These are phyloP conservation scores for Sporothrix mexicana DNA, from an alignment of 2,329 filamentous ascomycete species.

Conservation along the genomic window DNA sequence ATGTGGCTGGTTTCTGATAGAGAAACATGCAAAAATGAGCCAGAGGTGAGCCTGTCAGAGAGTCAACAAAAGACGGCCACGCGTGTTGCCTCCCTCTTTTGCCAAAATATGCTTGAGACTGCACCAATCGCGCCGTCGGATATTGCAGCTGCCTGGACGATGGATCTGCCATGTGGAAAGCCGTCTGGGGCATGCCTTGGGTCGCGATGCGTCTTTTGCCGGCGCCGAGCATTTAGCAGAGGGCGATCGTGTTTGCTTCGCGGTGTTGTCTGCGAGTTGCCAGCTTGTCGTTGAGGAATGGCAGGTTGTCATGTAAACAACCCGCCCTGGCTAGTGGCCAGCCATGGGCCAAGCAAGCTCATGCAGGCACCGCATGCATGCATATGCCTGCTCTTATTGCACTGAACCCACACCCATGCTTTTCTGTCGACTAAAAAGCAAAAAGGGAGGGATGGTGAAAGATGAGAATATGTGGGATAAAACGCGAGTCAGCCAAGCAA, in stretches of 20 bases:
- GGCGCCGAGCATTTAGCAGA: conserved; percentile 20
- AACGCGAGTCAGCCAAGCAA: conserved; percentile 16
- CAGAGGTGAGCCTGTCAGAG: neutral
- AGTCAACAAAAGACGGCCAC: neutral
- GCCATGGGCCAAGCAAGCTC: conserved; percentile 5
- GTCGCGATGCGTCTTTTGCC: conserved; percentile 26
- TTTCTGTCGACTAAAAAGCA: neutral
- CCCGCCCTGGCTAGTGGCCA: conserved; percentile 15
- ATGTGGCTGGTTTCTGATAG: neutral
- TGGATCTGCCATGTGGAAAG: conserved; percentile 10
- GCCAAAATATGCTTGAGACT: conserved; percentile 12
- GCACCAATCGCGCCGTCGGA: conserved; percentile 15
- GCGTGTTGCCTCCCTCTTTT: conserved; percentile 4
- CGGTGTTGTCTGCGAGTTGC: neutral
- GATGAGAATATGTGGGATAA: neutral
- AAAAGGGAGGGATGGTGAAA: conserved; percentile 19
- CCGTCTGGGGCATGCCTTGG: neutral
- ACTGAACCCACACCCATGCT: conserved; percentile 26
- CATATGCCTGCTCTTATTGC: conserved; percentile 30
- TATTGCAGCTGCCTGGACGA: conserved; percentile 11
- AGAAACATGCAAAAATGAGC: neutral
- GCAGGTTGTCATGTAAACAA: conserved; percentile 29
- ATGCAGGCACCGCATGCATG: conserved; percentile 31
- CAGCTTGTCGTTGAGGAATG: conserved; percentile 22
- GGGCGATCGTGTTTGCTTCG: conserved; percentile 18